A percentile compares a stretch with the other conserved stretches of the same genome.
Evolutionary conservation across 2,329 filamentous ascomycete genomes (phyloP).

Genomic region (Aspergillus fumigatus): DNA sequence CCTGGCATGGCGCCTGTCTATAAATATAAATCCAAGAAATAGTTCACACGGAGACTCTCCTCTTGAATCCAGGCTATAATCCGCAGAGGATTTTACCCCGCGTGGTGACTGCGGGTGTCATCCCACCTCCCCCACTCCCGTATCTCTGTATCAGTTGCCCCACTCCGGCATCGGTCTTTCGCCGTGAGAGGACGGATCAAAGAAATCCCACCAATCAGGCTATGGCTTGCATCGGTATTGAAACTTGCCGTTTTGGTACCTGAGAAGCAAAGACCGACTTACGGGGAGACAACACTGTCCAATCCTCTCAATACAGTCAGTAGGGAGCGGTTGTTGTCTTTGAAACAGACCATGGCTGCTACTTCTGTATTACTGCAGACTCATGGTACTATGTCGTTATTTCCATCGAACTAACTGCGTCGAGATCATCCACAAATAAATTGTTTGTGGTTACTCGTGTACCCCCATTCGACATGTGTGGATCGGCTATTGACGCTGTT

Average conservation of each 20-base stretch:
- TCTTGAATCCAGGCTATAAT: neutral
- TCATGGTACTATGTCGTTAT: neutral
- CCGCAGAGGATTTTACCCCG: neutral
- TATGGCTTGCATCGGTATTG: neutral
- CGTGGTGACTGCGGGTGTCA: neutral
- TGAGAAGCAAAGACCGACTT: neutral
- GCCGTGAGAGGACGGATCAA: neutral
- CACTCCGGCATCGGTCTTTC: neutral
- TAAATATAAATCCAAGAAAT: neutral
- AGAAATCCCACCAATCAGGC: neutral
- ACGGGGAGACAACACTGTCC: too few relatives aligned
- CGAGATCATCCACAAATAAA: neutral
- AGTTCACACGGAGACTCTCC: neutral
- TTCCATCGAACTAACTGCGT: neutral
- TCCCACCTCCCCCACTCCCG: neutral
- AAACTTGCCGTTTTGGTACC: neutral
- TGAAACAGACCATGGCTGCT: neutral
- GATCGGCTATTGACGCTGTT: conserved; percentile 7
- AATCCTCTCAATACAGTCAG: neutral
- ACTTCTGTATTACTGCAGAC: neutral
- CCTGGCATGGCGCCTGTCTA: neutral
- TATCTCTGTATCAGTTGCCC: too few relatives aligned
- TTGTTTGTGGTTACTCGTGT: neutral
- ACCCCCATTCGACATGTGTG: neutral
- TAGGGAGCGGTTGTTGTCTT: neutral